A percentile compares a stretch with the other conserved stretches of the same genome.
phyloP scores from a whole-genome alignment of 176 grass and related monocot genomes.

The Poa annua region DNA sequence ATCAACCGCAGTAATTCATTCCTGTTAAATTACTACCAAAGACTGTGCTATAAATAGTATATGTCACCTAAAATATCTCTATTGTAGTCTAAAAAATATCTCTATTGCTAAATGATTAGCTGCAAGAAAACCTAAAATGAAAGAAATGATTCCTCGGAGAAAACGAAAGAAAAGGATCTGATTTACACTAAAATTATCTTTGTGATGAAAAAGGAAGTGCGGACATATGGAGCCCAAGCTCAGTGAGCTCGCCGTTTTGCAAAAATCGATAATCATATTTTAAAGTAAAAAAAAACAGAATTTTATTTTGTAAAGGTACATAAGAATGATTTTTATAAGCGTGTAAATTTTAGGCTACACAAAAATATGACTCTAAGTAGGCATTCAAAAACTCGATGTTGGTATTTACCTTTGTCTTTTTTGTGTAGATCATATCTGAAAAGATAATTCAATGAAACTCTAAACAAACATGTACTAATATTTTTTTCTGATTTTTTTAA shows the following conservation, averaged over 20 bases:
- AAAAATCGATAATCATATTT: not conserved
- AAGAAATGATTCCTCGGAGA: no score
- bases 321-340: not conserved
- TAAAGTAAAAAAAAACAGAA: not conserved
- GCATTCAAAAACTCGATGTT: not conserved
- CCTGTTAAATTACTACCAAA: not conserved
- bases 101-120: not conserved
- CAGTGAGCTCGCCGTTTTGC: not conserved
- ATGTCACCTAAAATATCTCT: conserved; percentile 19
- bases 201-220: not conserved
- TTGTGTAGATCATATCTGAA: not conserved
- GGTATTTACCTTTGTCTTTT: not conserved
- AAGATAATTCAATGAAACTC: not conserved
- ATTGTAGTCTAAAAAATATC: not conserved
- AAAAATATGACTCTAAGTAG: not conserved
- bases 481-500: not conserved
- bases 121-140: no score
- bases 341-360: not conserved
- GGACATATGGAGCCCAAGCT: not conserved
- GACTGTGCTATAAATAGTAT: conserved; percentile 4
- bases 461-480: not conserved
- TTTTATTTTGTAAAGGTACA: not conserved
- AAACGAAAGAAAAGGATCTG: not conserved
- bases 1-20: not conserved
- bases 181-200: not conserved